Evolutionary conservation across 2,329 filamentous ascomycete species (phyloP).

Genomic region (Septoria petroselini): DNA sequence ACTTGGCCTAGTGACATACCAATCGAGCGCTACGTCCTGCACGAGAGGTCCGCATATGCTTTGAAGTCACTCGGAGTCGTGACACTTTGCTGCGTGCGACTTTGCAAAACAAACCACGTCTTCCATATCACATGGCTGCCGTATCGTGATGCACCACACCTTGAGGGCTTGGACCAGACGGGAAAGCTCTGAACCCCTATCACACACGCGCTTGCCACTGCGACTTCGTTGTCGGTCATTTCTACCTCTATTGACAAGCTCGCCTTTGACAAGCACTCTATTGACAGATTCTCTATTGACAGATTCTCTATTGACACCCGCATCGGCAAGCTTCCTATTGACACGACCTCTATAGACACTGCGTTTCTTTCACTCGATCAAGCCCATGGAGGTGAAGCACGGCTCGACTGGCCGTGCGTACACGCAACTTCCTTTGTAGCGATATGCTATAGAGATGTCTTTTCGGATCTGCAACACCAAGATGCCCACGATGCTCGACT

Average conservation of each 20-base stretch:
- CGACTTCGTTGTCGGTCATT: background rate
- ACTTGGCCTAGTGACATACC: too few relatives aligned
- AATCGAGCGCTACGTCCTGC: too few relatives aligned
- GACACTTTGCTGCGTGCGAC: too few relatives aligned
- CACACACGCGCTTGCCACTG: background rate
- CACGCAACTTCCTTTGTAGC: constrained; percentile 18
- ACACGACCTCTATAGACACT: constrained; percentile 1
- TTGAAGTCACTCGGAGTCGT: too few relatives aligned
- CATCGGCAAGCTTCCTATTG: background rate
- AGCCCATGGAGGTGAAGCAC: background rate
- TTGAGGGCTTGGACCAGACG: too few relatives aligned
- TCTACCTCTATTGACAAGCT: constrained; percentile 2
- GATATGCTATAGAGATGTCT: constrained; percentile 17
- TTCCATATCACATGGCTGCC: too few relatives aligned
- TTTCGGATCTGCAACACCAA: constrained; percentile 9
- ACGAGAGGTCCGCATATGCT: too few relatives aligned
- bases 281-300: constrained; percentile 7
- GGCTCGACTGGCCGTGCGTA: constrained; percentile 1
- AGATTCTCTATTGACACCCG: too few relatives aligned
- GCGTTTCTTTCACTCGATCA: background rate
- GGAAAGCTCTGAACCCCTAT: too few relatives aligned
- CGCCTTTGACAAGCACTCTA: background rate
- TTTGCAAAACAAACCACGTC: too few relatives aligned
- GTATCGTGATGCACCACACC: background rate
- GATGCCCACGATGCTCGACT: constrained; percentile 8